Conservation (phyloP, 2,329 filamentous ascomycete genomes). For the Exophiala phaeomuriformis region DNA sequence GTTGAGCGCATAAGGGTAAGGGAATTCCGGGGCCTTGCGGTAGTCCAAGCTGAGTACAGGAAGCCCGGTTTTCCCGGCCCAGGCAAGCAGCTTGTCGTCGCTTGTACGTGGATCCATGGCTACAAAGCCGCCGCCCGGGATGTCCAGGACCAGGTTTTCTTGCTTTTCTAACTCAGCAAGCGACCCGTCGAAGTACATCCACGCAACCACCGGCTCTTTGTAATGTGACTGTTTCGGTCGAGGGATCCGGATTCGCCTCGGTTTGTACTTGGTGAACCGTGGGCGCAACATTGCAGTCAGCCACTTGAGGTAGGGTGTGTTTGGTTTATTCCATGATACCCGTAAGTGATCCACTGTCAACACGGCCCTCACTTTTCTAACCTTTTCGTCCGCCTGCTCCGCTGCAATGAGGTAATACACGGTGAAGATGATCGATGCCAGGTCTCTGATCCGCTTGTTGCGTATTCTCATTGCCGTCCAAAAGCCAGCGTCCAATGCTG, state of each 20-base stretch:
- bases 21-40: slow-evolving; percentile 73
- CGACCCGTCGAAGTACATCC: slow-evolving; percentile 92
- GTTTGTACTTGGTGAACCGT: slow-evolving; percentile 70
- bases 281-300: slow-evolving; percentile 68
- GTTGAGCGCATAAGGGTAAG: slow-evolving; percentile 77
- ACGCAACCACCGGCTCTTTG: slow-evolving; percentile 71
- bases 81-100: slow-evolving; percentile 87
- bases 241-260: slow-evolving; percentile 75
- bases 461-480: slow-evolving; percentile 96
- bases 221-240: slow-evolving; percentile 74
- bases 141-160: slow-evolving; percentile 72
- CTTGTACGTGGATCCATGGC: slow-evolving; percentile 93
- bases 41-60: slow-evolving; percentile 90
- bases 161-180: slow-evolving; percentile 68
- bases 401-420: slow-evolving; percentile 87
- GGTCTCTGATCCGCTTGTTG: slow-evolving; percentile 69
- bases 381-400: slow-evolving; percentile 93
- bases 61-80: slow-evolving; percentile 82
- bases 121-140: slow-evolving; percentile 91
- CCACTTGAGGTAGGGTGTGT: slow-evolving; percentile 72
- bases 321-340: slow-evolving; percentile 92
- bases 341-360: slow-evolving; percentile 86
- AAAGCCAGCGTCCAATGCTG: slow-evolving; percentile 89
- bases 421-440: slow-evolving; percentile 76
- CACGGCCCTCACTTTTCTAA: slow-evolving; percentile 76